Percentiles rank a stretch among this genome's conserved stretches.
Conservation (phyloP, 805 yeast species). For the Candida andamanensis region DNA sequence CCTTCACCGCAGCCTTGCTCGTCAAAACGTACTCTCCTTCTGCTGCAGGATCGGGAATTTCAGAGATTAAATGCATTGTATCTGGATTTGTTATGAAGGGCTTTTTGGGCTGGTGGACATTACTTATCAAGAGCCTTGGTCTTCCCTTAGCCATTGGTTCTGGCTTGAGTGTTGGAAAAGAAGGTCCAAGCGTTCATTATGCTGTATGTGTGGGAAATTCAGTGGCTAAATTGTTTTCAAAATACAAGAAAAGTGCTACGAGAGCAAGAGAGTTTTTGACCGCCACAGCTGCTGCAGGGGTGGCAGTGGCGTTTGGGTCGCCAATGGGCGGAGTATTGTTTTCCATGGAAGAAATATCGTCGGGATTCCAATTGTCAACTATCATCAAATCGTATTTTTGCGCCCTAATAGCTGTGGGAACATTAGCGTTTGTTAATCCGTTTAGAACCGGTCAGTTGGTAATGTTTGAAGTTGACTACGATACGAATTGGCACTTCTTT, state of each 20-base stretch:
- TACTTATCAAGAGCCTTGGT: slow-evolving; percentile 70
- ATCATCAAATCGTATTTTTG: slow-evolving; percentile 92
- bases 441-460: slow-evolving; percentile 94
- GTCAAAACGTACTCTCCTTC: slow-evolving; percentile 74
- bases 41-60: slow-evolving; percentile 97
- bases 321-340: slow-evolving; percentile 97
- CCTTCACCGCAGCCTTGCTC: slow-evolving; percentile 58
- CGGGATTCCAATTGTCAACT: slow-evolving; percentile 67
- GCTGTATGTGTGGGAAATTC: slow-evolving; percentile 93
- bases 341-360: slow-evolving; percentile 84
- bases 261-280: slow-evolving; percentile 59
- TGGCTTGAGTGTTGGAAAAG: slow-evolving; percentile 92
- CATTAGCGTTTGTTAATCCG: slow-evolving; percentile 78
- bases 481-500: slow-evolving; percentile 77
- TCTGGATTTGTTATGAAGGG: slow-evolving; percentile 81
- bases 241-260: slow-evolving; percentile 42
- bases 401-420: slow-evolving; percentile 79
- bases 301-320: slow-evolving; percentile 95
- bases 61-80: slow-evolving; percentile 92
- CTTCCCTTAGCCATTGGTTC: slow-evolving; percentile 90
- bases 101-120: slow-evolving; percentile 69
- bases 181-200: slow-evolving; percentile 97
- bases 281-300: slow-evolving; percentile 97
- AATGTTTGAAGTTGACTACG: slow-evolving; percentile 85
- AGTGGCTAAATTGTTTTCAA: slow-evolving; percentile 51